A percentile compares a stretch with the other conserved stretches of the same genome.
Evolutionary conservation across 2,329 filamentous ascomycete species (phyloP).

Genomic region (Domatiomyces catenatus): DNA sequence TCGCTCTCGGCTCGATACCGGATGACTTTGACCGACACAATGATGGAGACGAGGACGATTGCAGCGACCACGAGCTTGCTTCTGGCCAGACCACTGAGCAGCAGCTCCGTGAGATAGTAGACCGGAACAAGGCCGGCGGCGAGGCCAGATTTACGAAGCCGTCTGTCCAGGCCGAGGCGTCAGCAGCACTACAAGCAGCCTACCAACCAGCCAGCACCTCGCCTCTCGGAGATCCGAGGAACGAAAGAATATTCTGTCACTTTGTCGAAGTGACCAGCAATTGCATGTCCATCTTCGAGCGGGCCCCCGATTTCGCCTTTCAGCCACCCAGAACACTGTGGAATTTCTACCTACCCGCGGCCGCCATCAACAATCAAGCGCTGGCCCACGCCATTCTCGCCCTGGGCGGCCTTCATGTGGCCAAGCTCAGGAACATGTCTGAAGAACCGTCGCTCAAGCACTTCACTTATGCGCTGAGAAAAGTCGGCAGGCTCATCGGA

Average conservation of each 20-base stretch:
- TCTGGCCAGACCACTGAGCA: not conserved
- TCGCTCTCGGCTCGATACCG: not conserved
- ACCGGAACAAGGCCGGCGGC: not conserved
- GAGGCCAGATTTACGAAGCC: not conserved
- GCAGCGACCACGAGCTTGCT: not conserved
- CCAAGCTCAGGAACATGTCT: constrained; percentile 59
- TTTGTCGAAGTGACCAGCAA: constrained; percentile 82
- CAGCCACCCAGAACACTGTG: constrained; percentile 43
- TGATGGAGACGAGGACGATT: not conserved
- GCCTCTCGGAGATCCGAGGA: constrained; percentile 65
- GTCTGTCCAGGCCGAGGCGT: not conserved
- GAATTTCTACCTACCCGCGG: constrained; percentile 66
- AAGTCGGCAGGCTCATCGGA: constrained; percentile 61
- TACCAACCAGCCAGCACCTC: constrained; percentile 33
- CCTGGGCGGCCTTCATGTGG: constrained; percentile 71
- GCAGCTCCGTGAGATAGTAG: not conserved
- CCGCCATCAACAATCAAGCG: constrained; percentile 71
- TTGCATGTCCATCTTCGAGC: constrained; percentile 73
- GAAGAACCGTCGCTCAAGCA: constrained; percentile 75
- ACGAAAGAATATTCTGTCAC: constrained; percentile 73
- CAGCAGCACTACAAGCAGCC: constrained; percentile 8
- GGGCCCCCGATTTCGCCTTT: constrained; percentile 48
- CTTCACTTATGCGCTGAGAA: constrained; percentile 70
- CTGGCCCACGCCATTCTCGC: constrained; percentile 84
- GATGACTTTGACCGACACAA: not conserved